A percentile compares a stretch with the other conserved stretches of the same genome.
phyloP scores from a whole-genome alignment of 2,329 filamentous ascomycete species.

The Alternaria ventricosa region DNA sequence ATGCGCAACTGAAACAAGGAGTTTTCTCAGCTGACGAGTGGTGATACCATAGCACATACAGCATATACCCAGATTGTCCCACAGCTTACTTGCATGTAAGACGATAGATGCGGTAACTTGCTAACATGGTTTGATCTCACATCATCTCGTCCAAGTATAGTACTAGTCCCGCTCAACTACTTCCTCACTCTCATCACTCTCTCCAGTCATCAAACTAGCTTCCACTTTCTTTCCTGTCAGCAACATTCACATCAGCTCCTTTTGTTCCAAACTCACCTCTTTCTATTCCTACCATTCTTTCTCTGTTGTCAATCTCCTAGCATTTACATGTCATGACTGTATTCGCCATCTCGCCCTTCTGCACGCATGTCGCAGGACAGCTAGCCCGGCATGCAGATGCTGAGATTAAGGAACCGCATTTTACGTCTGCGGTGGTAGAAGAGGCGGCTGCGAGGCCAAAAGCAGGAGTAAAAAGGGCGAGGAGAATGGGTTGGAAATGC shows the following conservation, averaged over 20 bases:
- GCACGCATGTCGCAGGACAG: background rate
- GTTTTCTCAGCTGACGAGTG: background rate
- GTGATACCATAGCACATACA: background rate
- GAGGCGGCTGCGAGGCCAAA: background rate
- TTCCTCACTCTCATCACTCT: background rate
- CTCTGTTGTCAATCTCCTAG: background rate
- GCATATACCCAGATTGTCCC: fast-evolving
- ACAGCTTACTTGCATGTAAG: background rate
- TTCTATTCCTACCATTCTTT: background rate
- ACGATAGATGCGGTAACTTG: background rate
- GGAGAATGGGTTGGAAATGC: background rate
- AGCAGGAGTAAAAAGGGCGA: background rate
- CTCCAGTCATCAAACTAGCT: fast-evolving
- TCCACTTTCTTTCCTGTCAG: background rate
- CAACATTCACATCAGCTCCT: no score
- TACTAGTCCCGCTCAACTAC: fast-evolving
- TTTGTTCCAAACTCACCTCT: background rate
- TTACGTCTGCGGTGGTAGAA: background rate
- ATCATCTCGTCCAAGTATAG: background rate
- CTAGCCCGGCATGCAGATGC: background rate
- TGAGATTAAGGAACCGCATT: background rate
- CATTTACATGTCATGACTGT: background rate
- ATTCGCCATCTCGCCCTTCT: background rate
- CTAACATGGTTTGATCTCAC: background rate
- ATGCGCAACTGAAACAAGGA: background rate